Conservation (phyloP, 2,329 filamentous ascomycete genomes). For the Fusarium luffae region DNA sequence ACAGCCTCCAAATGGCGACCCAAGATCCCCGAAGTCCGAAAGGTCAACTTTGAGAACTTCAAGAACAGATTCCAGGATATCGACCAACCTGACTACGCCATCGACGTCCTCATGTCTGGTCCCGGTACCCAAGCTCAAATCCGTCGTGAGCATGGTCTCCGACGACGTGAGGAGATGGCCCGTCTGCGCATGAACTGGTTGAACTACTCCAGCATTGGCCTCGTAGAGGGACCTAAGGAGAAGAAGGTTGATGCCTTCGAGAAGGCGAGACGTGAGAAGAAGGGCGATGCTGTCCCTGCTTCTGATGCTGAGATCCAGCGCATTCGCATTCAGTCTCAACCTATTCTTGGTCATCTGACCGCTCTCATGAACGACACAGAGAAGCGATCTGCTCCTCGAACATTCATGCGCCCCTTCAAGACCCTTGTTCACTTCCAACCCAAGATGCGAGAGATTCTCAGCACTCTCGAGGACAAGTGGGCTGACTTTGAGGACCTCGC, state of each 20-base stretch:
- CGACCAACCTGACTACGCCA: conserved; percentile 52
- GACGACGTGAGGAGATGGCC: conserved; percentile 52
- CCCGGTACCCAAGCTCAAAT: conserved; percentile 52
- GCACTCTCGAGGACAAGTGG: conserved; percentile 56
- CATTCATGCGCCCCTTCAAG: conserved; percentile 57
- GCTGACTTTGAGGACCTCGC: conserved; percentile 51
- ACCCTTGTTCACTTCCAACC: conserved; percentile 55
- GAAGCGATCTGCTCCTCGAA: conserved; percentile 51
- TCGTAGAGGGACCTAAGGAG: background rate
- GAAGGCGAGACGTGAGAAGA: conserved; percentile 40
- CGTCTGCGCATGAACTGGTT: conserved; percentile 49
- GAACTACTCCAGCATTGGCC: conserved; percentile 8
- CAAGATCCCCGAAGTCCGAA: conserved; percentile 56
- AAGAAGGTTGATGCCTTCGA: conserved; percentile 31
- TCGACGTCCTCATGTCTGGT: conserved; percentile 54
- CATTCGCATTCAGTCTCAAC: conserved; percentile 56
- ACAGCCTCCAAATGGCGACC: conserved; percentile 53
- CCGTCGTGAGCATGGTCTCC: conserved; percentile 52
- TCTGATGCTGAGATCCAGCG: conserved; percentile 49
- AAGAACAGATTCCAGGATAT: conserved; percentile 55
- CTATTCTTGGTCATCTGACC: conserved; percentile 54
- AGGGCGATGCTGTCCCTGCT: conserved; percentile 34
- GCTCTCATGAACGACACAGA: conserved; percentile 52
- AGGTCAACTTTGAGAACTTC: conserved; percentile 57
- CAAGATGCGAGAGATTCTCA: conserved; percentile 54